Conservation (phyloP, 192 early-diverging fungal species). For the Entomortierella lignicola region DNA sequence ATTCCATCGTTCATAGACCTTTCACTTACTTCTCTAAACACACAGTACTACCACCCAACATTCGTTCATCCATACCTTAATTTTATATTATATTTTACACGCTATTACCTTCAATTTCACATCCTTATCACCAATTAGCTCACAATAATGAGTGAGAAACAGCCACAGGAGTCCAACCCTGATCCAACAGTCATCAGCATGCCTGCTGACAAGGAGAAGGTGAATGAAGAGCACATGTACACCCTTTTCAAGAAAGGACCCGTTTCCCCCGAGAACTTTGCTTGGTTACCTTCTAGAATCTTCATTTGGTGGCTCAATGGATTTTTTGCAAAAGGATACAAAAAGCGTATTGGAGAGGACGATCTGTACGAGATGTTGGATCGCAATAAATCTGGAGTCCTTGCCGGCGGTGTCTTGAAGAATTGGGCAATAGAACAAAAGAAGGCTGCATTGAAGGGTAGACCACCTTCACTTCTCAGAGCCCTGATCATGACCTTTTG, state of each 20-base stretch:
- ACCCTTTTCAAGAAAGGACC: conserved; percentile 39
- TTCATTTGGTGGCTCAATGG: conserved; percentile 52
- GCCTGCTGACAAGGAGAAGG: conserved; percentile 1
- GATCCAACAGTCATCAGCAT: not conserved
- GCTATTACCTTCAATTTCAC: too few relatives aligned
- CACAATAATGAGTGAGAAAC: not conserved
- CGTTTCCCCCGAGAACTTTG: conserved; percentile 44
- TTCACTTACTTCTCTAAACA: too few relatives aligned
- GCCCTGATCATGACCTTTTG: conserved; percentile 33
- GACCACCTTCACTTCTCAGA: conserved; percentile 24
- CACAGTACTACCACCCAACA: too few relatives aligned
- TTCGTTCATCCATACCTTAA: too few relatives aligned
- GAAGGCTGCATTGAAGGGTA: conserved; percentile 17
- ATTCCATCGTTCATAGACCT: too few relatives aligned
- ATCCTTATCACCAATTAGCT: too few relatives aligned
- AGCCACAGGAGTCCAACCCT: not conserved
- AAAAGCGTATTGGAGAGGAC: conserved; percentile 30
- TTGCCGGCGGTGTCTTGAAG: conserved; percentile 2
- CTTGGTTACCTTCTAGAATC: conserved; percentile 41
- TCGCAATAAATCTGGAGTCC: conserved; percentile 14
- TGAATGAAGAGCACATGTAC: conserved; percentile 18
- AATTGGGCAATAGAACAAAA: conserved; percentile 27
- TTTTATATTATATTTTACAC: too few relatives aligned
- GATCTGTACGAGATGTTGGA: conserved; percentile 57
- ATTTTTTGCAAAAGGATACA: conserved; percentile 48